These are phyloP conservation scores for Eimeria acervulina DNA, from an alignment of 169 alveolate genomes.

Conservation along the genomic window DNA sequence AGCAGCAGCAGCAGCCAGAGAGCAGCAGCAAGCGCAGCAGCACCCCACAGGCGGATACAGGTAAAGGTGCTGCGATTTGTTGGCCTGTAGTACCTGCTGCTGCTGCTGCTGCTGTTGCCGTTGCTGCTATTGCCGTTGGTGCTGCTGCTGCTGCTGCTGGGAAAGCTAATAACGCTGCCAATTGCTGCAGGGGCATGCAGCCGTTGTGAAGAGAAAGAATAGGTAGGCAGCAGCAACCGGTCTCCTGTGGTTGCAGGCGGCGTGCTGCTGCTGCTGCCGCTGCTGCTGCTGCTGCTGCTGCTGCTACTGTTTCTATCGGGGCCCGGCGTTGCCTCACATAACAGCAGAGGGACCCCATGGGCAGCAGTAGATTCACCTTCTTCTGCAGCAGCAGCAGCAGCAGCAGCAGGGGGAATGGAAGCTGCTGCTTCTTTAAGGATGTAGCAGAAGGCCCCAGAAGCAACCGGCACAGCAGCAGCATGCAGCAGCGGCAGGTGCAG, in stretches of 20 bases:
- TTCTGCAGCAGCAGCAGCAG: not conserved
- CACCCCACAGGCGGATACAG: no score
- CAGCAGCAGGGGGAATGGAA: not conserved
- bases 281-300: constrained; percentile 50
- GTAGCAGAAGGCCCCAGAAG: constrained; percentile 39
- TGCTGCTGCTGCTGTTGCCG: not conserved
- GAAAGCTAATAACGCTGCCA: not conserved
- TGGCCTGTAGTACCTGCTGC: not conserved
- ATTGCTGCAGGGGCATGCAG: not conserved
- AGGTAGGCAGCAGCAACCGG: not conserved
- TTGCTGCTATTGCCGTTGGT: not conserved
- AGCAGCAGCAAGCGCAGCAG: no score
- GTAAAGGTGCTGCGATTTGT: not conserved
- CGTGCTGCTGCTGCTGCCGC: constrained; percentile 38
- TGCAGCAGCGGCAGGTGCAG: constrained; percentile 39
- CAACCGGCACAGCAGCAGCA: constrained; percentile 5
- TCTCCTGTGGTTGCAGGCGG: constrained; percentile 10
- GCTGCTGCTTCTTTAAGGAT: not conserved
- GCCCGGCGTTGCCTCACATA: not conserved
- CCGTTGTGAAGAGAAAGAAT: not conserved
- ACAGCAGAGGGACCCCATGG: constrained; percentile 44
- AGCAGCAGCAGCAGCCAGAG: no score
- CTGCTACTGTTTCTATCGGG: constrained; percentile 8
- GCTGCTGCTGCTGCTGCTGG: constrained; percentile 44
- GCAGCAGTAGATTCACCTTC: not conserved